These are phyloP conservation scores for Trichosporon coremiiforme DNA, from an alignment of 1,284 basidiomycete genomes.

Conservation along the genomic window DNA sequence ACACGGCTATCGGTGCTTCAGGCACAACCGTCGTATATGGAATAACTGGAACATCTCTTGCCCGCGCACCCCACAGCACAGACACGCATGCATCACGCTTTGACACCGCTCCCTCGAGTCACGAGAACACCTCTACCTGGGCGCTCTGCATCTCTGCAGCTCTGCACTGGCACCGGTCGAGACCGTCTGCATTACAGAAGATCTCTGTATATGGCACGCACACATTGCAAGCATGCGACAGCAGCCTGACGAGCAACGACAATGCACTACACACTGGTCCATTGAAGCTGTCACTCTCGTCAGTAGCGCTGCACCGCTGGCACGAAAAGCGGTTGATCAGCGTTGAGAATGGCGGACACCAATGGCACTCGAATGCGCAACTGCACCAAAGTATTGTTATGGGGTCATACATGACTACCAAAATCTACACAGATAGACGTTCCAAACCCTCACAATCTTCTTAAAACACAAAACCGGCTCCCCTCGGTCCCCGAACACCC, in stretches of 20 bases:
- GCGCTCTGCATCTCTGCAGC: too few species aligned
- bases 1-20: not conserved
- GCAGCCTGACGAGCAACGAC: too few species aligned
- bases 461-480: slow-evolving; percentile 42
- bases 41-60: not conserved
- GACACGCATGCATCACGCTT: not conserved
- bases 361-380: not conserved
- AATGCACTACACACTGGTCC: too few species aligned
- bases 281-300: too few species aligned
- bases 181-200: not conserved
- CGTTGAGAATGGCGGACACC: too few species aligned
- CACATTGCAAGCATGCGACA: too few species aligned
- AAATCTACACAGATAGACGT: slow-evolving; percentile 16
- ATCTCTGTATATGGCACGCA: too few species aligned
- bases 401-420: slow-evolving; percentile 15
- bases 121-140: not conserved
- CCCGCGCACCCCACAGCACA: too few species aligned
- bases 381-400: not conserved
- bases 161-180: not conserved
- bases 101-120: not conserved
- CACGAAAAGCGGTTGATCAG: too few species aligned
- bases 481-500: slow-evolving; percentile 55
- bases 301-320: too few species aligned
- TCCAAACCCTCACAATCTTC: slow-evolving; percentile 16
- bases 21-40: not conserved